Conservation (phyloP, 768 basidiomycete species). For the Phlegmacium glaucopus region DNA sequence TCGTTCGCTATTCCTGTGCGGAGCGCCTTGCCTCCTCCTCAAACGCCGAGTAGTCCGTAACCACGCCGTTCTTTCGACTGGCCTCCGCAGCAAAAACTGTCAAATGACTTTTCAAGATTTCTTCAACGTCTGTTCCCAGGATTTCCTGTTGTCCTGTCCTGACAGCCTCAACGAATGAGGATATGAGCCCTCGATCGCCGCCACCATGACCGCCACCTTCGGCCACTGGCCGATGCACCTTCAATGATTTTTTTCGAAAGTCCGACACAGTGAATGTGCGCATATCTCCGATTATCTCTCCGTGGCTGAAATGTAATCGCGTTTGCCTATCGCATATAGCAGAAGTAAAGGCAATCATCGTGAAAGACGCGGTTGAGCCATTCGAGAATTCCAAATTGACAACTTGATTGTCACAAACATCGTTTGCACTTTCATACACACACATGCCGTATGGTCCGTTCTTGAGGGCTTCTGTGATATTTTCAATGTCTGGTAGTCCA, state of each 20-base stretch:
- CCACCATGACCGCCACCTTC: conserved; percentile 81
- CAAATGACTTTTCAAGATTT: conserved; percentile 75
- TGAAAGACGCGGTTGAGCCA: conserved; percentile 80
- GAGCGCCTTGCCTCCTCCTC: conserved; percentile 36
- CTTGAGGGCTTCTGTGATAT: conserved; percentile 68
- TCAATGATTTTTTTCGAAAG: conserved; percentile 56
- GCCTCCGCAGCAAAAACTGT: conserved; percentile 87
- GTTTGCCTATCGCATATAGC: conserved; percentile 80
- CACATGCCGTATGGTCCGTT: conserved; percentile 75
- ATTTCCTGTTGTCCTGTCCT: conserved; percentile 55
- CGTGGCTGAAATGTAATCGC: conserved; percentile 80
- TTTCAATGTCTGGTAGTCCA: conserved; percentile 84
- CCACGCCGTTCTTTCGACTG: conserved; percentile 62
- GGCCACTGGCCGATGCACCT: conserved; percentile 41
- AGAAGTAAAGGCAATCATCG: conserved; percentile 85
- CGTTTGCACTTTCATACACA: conserved; percentile 81
- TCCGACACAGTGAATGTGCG: conserved; percentile 68
- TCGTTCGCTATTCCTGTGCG: not conserved
- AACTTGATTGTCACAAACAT: conserved; percentile 89
- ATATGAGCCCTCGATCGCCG: conserved; percentile 76
- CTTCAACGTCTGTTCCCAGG: conserved; percentile 63
- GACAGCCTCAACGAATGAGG: conserved; percentile 75
- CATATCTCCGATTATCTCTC: conserved; percentile 91
- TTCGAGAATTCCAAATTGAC: conserved; percentile 86
- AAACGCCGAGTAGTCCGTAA: conserved; percentile 69